Percentiles rank a stretch among this genome's conserved stretches.
These are phyloP conservation scores for Solanum chilense DNA, from an alignment of 257 asterid genomes.

Conservation along the genomic window DNA sequence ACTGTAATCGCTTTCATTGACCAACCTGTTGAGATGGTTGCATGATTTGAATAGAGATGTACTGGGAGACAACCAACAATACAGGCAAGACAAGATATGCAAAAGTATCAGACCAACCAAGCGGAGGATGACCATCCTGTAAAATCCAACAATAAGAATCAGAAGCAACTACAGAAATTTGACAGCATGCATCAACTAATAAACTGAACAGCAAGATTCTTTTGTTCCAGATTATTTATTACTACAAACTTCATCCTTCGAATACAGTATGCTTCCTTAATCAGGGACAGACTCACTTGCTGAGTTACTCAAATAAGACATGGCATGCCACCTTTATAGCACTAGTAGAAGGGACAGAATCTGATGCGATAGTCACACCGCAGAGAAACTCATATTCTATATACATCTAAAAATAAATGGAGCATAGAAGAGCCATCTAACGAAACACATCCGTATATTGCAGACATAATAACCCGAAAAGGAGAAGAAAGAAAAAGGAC, in stretches of 20 bases:
- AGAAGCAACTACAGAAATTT: background rate
- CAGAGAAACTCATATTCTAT: background rate
- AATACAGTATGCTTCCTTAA: background rate
- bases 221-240: background rate
- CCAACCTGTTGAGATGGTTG: slow-evolving; percentile 83
- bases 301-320: background rate
- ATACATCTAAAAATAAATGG: background rate
- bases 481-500: background rate
- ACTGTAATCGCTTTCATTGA: background rate
- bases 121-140: slow-evolving; percentile 99
- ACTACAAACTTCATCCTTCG: background rate
- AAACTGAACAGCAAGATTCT: background rate
- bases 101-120: slow-evolving; percentile 92
- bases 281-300: background rate
- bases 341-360: background rate
- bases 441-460: background rate
- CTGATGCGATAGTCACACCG: background rate
- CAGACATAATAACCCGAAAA: background rate
- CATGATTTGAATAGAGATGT: slow-evolving; percentile 84
- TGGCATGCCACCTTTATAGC: background rate
- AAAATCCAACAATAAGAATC: background rate
- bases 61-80: slow-evolving; percentile 62
- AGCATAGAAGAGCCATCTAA: background rate
- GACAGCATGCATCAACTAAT: background rate
- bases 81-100: slow-evolving; percentile 90